Base-by-base conservation (phyloP, 306 rosid species). In the Quillaja saponaria region DNA sequence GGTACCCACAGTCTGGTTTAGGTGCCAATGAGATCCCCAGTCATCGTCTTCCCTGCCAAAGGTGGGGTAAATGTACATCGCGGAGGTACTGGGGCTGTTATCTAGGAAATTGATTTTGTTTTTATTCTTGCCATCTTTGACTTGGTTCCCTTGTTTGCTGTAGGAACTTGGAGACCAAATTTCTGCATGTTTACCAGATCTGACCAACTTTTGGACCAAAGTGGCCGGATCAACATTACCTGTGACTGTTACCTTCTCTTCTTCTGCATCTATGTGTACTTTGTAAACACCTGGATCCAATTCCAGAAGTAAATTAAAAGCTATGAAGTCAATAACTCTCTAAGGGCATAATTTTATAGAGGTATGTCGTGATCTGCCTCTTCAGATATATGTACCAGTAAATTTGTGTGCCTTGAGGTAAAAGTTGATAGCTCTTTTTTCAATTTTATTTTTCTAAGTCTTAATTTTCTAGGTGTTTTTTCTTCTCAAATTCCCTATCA, bases 171-270 rank as follows among this genome's bases (percentile, higher is more conserved):
- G 61, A 50, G 69, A 54, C 74, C 64, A 66, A 50, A 79, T 65
- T 56, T 83, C 90, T 50, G 81, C 84, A 69, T 74, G 85, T 69
- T 86, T 86, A 3, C 89, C 87, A 35, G 65, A 61, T 66, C 44
- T 81, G 34, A 35, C 67, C 68, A 83, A 67, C 71, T 70, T 79
- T 17, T 71, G 57, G 47, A 81, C 73, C 80, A 83, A 64, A 67
- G 63, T 70, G 18, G 77, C 44, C 51, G 83, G 66, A 55, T 83
- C 69, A 31, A 76, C 84, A 63, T 10, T 63, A 35, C 95, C 82
- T 61, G 33, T 69, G 40, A 83, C 79, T 15, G 33, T 55, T 44
- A 67, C 85, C 34, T 61, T 66, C 48, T 84, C 76, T 38, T 79
- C 65, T 61, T 79, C 87, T 18, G 41, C 78, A 46, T 77, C 68